Evolutionary conservation across 495 filamentous ascomycete genomes (phyloP), one percentile per base, ranked within the genome.

Genomic region (Lasiosphaeriaceae sp.): DNA sequence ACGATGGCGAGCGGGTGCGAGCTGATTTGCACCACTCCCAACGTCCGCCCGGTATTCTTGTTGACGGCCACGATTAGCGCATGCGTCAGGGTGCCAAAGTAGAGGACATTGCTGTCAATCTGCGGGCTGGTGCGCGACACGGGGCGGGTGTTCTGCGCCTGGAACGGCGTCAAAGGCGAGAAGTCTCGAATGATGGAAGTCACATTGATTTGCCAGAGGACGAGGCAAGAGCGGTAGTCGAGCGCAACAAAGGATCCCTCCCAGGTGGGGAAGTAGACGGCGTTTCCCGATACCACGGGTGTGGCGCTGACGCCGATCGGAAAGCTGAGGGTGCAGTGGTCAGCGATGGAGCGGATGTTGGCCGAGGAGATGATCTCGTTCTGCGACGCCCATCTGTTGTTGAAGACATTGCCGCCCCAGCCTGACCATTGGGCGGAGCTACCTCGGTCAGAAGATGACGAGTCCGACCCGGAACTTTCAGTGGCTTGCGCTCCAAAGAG

Each of bases 221-320:
- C 58, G 24, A 54, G 21, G 56, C 69, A 73, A 21, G 58, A 57
- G 43, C 44, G 47, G 55, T 66, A 71, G 58, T 74, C 58, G 14
- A 74, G 55, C 11, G 71, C 69, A 41, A 67, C 61, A 51, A 71
- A 64, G 8, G 58, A 57, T 19, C 71, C 71, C 49, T 66, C 62
- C 67, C 67, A 74, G 21, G 70, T 72, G n/a, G 71, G 71, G 50
- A 60, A 74, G 53, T 71, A 74, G 45, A 60, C 68, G 1, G 61
- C 55, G 44, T 62, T 53, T 16, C 49, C 58, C 29, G 43, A 8
- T 2, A 67, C 55, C 9, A 65, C 62, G n/a, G 71, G 67, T 1
- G 71, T 67, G 11, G 71, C 67, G 46, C 65, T 68, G 34, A 69
- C 61, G 6, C 70, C 68, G n/a, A 56, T 31, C 1, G 43, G 54